Conservation (phyloP, 169 alveolate genomes). For the Plasmodium vinckei region DNA sequence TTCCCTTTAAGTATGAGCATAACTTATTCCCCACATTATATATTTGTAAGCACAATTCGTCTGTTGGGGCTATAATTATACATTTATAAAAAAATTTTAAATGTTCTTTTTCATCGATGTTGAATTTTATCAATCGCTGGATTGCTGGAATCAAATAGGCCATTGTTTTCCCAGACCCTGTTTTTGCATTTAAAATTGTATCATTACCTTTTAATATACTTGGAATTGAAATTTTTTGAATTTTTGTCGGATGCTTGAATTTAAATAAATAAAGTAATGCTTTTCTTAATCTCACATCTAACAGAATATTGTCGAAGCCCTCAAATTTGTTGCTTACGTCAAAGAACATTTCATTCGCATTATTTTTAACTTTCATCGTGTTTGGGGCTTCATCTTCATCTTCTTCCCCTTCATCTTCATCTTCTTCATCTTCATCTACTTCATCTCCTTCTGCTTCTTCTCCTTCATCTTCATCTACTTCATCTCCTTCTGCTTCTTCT, state of each 20-base stretch:
- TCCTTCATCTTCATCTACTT: background rate
- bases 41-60: slow-evolving; percentile 79
- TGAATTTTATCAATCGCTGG: slow-evolving; percentile 56
- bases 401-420: background rate
- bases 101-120: slow-evolving; percentile 36
- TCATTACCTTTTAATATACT: slow-evolving; percentile 81
- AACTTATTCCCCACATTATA: slow-evolving; percentile 63
- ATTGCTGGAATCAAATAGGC: slow-evolving; percentile 82
- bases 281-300: slow-evolving; percentile 67
- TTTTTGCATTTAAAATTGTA: slow-evolving; percentile 80
- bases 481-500: background rate
- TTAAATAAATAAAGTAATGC: slow-evolving; percentile 43
- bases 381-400: background rate
- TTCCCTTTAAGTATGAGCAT: slow-evolving; percentile 49
- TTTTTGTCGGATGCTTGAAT: slow-evolving; percentile 40
- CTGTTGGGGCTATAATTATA: slow-evolving; percentile 83
- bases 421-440: background rate
- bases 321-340: slow-evolving; percentile 31
- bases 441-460: background rate
- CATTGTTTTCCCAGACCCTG: slow-evolving; percentile 87
- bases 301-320: slow-evolving; percentile 41
- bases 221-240: slow-evolving; percentile 77
- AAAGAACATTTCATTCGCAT: slow-evolving; percentile 9
- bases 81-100: slow-evolving; percentile 72
- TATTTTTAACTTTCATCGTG: background rate